Evolutionary conservation across 768 basidiomycete species (phyloP), one percentile per base, ranked within the genome.

Genomic region (Boletus subcaerulescens): DNA sequence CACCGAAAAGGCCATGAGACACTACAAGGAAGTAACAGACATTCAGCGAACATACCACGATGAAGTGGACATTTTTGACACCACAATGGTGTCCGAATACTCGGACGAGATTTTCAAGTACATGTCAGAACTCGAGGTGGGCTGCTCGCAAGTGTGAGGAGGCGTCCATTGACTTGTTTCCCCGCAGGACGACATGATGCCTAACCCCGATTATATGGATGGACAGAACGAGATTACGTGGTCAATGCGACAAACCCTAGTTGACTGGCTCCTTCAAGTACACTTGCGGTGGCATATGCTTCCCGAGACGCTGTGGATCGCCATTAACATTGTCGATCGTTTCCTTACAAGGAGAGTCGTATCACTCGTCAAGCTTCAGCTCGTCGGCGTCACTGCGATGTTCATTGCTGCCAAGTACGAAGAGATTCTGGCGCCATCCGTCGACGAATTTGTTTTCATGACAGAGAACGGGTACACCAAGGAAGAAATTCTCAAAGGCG

Each of bases 361-460:
- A 17, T 91, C 89, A 4, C 76, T 94, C 39, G 83, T 90, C 65
- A 96, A 94, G 74, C 84, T 96, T 46, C 93, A 96, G 74, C 87
- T 99, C 26, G 97, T 99, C 52, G 97, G 97, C 26, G 91, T 99
- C 57, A 97, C 95, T 0, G 96, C 97, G 45, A 95, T 99, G 90
- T 98, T 98, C 78, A 88, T 99, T 62, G 97, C 97, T 0, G 89
- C 93, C 54, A 99, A 99, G 74, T 99, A 98, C 76, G 97, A 99
- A 73, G 97, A 99, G 73, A 98, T 99, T 66, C 81, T 99, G 53
- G 96, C 97, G 0, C 97, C 97, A 0, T 89, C 87, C 6, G 93
- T 95, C 17, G 93, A 97, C n/a, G 96, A 98, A 72, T 99, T 98
- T 64, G 94, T 97, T 57, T 93, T 82, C 80, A 94, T 99, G 91